Base-by-base conservation (phyloP, 768 basidiomycete genomes). In the Pilatotrama ljubarskyi region DNA sequence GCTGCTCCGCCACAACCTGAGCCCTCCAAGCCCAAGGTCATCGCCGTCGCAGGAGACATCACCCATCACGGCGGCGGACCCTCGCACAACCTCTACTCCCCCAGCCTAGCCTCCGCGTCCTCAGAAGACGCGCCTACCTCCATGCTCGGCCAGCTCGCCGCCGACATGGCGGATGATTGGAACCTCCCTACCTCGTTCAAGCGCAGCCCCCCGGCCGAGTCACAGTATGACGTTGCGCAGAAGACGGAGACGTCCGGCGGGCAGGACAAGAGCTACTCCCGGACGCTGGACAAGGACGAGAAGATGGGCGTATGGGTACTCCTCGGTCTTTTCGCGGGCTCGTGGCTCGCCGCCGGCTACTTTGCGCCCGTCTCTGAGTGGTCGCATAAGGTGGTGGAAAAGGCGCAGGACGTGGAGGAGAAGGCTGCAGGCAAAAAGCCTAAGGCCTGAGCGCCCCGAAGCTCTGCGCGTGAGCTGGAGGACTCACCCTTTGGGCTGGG, bases 51-150 rank as follows among this genome's bases (percentile, higher is more conserved):
- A 10, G 80, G 80, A 1, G 73, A 78, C 1, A 71, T 72, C 20
- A 80, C 80, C 8, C 81, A 82, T 62, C 74, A 72, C 25, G 79
- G 73, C 58, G 83, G 78, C 24, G 82, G 80, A 4, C 82, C 83
- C 26, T 74, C 74, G 5, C 69, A 82, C 54, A 78, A 74, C 41
- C 70, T 79, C 17, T 77, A 74, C 41, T 66, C 44, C 13, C 62
- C 58, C 29, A 52, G 53, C 41, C 15, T 59, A 36, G 58, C 67
- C 47, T 43, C 69, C 53, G 48, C 68, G 2, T 54, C 67, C 38
- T 41, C 51, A n/a, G 40, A 18, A 25, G 13, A 58, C 26, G 36
- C 47, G 35, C 54, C 58, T 46, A 55, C 46, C 17, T 47, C 48
- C 52, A 43, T 36, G 2, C 26, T 63, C 24, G 70, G 47, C 43